A percentile compares a stretch with the other conserved stretches of the same genome.
phyloP scores from a whole-genome alignment of 495 filamentous ascomycete species.

The Trichocladium uniseriatum region DNA sequence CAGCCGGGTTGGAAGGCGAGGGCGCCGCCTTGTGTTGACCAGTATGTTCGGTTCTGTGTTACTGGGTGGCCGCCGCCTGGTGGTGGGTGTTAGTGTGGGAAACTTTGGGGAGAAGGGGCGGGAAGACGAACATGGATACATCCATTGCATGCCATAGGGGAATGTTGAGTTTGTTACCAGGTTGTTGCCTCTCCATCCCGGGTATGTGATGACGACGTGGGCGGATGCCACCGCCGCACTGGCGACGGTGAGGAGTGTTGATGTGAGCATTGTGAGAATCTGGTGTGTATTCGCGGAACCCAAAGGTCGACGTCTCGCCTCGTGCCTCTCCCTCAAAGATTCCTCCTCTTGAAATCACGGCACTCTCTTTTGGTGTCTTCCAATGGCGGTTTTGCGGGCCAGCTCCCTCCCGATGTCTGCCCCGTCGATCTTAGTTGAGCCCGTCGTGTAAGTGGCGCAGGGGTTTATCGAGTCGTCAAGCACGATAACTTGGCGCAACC shows the following conservation, averaged over 20 bases:
- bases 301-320: not conserved
- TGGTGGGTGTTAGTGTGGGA: conserved; percentile 9
- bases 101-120: not conserved
- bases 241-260: conserved; percentile 42
- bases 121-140: conserved; percentile 79
- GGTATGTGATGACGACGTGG: conserved; percentile 87
- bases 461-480: not conserved
- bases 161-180: conserved; percentile 68
- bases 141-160: conserved; percentile 96
- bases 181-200: conserved; percentile 91
- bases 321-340: not conserved
- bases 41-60: conserved; percentile 78
- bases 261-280: conserved; percentile 36
- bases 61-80: conserved; percentile 77
- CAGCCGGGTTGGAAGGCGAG: conserved; percentile 83
- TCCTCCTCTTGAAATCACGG: not conserved
- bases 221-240: conserved; percentile 52
- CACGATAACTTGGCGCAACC: not conserved
- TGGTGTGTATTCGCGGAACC: not conserved
- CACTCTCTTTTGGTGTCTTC: not conserved
- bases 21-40: conserved; percentile 81
- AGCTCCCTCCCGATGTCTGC: conserved; percentile 7
- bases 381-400: not conserved
- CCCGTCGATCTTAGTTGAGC: conserved; percentile 13
- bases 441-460: conserved; percentile 7